Evolutionary conservation across 371 early-diverging fungal species (phyloP).

Genomic region (Rhizopus stolonifer): DNA sequence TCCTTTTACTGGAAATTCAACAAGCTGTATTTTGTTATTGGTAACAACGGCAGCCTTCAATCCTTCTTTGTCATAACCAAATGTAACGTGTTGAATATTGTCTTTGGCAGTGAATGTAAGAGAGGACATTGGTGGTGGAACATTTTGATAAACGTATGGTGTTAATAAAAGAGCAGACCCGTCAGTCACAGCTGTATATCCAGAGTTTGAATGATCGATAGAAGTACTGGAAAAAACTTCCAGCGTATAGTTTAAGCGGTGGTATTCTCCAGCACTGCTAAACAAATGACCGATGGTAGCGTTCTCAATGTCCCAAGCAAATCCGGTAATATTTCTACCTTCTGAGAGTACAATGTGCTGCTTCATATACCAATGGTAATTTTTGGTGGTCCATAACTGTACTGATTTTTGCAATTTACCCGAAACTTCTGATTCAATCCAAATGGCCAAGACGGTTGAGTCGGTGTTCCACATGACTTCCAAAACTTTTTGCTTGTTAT

Average conservation of each 20-base stretch:
- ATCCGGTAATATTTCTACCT: constrained; percentile 39
- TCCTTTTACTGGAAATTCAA: constrained; percentile 37
- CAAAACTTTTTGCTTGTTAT: constrained; percentile 39
- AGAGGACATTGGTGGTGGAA: constrained; percentile 93
- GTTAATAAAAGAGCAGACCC: constrained; percentile 75
- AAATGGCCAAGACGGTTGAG: constrained; percentile 82
- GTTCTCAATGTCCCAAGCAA: constrained; percentile 75
- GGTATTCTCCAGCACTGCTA: constrained; percentile 55
- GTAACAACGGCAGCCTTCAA: constrained; percentile 72
- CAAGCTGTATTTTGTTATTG: constrained; percentile 50
- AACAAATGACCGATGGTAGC: constrained; percentile 64
- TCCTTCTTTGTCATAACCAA: constrained; percentile 59
- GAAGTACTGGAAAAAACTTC: constrained; percentile 60
- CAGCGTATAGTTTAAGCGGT: constrained; percentile 52
- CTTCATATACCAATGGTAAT: constrained; percentile 96
- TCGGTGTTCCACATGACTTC: constrained; percentile 88
- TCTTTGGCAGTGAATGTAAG: constrained; percentile 40
- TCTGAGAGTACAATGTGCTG: constrained; percentile 61
- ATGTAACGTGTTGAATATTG: constrained; percentile 62
- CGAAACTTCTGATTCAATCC: constrained; percentile 48
- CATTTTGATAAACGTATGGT: constrained; percentile 83
- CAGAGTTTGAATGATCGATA: constrained; percentile 53
- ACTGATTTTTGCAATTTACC: constrained; percentile 49
- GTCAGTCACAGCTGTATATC: constrained; percentile 78
- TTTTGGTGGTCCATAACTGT: constrained; percentile 90